A percentile compares a stretch with the other conserved stretches of the same genome.
phyloP scores from a whole-genome alignment of 257 asterid species.

The Euphrasia confusa region DNA sequence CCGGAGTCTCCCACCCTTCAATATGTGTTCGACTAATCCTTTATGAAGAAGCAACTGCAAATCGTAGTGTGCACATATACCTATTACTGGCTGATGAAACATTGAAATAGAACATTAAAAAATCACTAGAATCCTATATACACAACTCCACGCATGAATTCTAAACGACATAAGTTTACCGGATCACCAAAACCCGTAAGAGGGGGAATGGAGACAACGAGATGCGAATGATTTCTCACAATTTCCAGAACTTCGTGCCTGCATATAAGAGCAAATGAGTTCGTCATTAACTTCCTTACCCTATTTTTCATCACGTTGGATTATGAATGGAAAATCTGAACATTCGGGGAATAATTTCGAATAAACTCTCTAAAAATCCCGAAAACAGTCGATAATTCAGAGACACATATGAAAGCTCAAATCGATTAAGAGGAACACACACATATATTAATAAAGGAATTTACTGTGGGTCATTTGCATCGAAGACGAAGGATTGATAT shows the following conservation, averaged over 20 bases:
- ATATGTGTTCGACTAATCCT: slow-evolving; percentile 37
- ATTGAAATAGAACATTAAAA: no score
- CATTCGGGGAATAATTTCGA: not conserved
- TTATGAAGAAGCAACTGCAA: slow-evolving; percentile 55
- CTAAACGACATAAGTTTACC: slow-evolving; percentile 33
- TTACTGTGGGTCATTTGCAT: slow-evolving; percentile 65
- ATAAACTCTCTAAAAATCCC: not conserved
- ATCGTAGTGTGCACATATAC: not conserved
- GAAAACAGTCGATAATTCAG: not conserved
- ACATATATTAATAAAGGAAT: not conserved
- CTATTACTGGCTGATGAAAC: slow-evolving; percentile 14
- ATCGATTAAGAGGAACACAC: not conserved
- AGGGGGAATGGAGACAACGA: slow-evolving; percentile 73
- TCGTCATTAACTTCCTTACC: not conserved
- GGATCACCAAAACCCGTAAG: slow-evolving; percentile 63
- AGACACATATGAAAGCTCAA: not conserved
- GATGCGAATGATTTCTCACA: slow-evolving; percentile 60
- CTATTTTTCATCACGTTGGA: not conserved
- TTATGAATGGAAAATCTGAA: not conserved
- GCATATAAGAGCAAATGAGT: slow-evolving; percentile 22
- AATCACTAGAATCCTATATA: not conserved
- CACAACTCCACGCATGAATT: not conserved
- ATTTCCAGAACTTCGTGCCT: slow-evolving; percentile 67
- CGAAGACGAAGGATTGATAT: slow-evolving; percentile 48
- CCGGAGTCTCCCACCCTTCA: slow-evolving; percentile 56